phyloP scores from a whole-genome alignment of 805 yeast genomes.

The Clavispora carvajalis region DNA sequence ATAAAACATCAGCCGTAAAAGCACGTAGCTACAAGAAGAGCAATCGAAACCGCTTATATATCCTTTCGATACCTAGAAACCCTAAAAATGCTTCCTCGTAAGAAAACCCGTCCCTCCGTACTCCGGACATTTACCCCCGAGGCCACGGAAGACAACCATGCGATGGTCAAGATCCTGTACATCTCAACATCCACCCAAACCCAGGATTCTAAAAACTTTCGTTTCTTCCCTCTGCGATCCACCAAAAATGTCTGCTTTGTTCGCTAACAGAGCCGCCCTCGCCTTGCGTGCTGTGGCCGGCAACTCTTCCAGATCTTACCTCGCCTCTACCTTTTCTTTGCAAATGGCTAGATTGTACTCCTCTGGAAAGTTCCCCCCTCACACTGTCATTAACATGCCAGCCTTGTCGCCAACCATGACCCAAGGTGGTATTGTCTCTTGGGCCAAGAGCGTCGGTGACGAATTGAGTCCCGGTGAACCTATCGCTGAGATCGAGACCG shows the following conservation, averaged over 20 bases:
- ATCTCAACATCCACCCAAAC: slow-evolving; percentile 3
- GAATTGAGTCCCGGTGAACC: slow-evolving; percentile 86
- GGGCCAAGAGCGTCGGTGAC: slow-evolving; percentile 92
- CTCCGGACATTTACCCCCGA: slow-evolving; percentile 21
- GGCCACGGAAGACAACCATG: slow-evolving; percentile 27
- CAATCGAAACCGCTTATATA: too few relatives aligned
- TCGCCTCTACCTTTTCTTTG: slow-evolving; percentile 16
- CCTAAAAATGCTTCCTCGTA: too few relatives aligned
- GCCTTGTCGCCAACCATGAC: slow-evolving; percentile 99
- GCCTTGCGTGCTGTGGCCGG: slow-evolving; percentile 22
- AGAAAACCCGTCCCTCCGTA: neutral
- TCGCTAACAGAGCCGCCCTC: slow-evolving; percentile 29
- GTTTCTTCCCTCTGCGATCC: slow-evolving; percentile 31
- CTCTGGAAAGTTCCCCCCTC: slow-evolving; percentile 61
- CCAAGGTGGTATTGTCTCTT: slow-evolving; percentile 82
- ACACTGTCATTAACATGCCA: slow-evolving; percentile 92
- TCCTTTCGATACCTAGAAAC: too few relatives aligned
- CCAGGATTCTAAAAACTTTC: slow-evolving; percentile 2
- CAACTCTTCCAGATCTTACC: slow-evolving; percentile 15
- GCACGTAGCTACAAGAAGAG: too few relatives aligned
- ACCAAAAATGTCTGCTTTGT: slow-evolving; percentile 33
- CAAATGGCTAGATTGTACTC: slow-evolving; percentile 38
- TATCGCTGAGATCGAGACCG: slow-evolving; percentile 95
- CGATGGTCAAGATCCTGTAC: slow-evolving; percentile 16
- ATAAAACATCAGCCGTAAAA: too few relatives aligned